A percentile compares a stretch with the other conserved stretches of the same genome.
phyloP scores from a whole-genome alignment of 2,329 filamentous ascomycete genomes.

The Verticillium alfalfae region DNA sequence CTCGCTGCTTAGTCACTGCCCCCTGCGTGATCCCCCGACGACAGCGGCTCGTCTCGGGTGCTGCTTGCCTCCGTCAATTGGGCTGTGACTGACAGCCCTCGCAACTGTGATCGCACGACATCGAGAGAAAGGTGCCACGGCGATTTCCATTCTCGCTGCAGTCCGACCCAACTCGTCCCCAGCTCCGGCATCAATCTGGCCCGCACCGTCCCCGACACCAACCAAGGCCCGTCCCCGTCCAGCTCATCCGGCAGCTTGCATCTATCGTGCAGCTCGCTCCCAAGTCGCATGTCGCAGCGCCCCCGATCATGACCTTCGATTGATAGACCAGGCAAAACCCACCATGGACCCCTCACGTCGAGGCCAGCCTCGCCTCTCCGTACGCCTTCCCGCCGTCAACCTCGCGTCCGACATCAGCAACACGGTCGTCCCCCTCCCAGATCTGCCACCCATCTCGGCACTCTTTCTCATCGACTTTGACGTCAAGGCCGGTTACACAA shows the following conservation, averaged over 20 bases:
- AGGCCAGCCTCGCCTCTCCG: constrained; percentile 32
- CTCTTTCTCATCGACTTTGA: constrained; percentile 90
- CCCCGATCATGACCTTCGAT: background rate
- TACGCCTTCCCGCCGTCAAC: constrained; percentile 22
- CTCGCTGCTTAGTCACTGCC: background rate
- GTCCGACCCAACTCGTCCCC: background rate
- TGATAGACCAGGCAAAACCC: background rate
- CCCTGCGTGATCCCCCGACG: background rate
- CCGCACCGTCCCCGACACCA: background rate
- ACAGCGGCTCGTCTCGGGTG: background rate
- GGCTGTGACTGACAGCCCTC: background rate
- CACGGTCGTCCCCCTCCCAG: constrained; percentile 24
- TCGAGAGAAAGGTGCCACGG: background rate
- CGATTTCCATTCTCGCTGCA: background rate
- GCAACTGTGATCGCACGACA: constrained; percentile 10
- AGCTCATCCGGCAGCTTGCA: background rate
- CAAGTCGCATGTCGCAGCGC: background rate
- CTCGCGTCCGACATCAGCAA: constrained; percentile 19
- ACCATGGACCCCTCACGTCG: constrained; percentile 23
- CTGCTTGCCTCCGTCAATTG: background rate
- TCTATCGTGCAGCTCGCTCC: background rate
- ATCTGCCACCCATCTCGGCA: constrained; percentile 62
- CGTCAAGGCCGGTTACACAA: constrained; percentile 85
- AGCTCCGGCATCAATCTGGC: background rate
- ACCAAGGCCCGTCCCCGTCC: background rate